These are phyloP conservation scores for Capronia americana DNA, from an alignment of 2,329 filamentous ascomycete species.

Conservation along the genomic window DNA sequence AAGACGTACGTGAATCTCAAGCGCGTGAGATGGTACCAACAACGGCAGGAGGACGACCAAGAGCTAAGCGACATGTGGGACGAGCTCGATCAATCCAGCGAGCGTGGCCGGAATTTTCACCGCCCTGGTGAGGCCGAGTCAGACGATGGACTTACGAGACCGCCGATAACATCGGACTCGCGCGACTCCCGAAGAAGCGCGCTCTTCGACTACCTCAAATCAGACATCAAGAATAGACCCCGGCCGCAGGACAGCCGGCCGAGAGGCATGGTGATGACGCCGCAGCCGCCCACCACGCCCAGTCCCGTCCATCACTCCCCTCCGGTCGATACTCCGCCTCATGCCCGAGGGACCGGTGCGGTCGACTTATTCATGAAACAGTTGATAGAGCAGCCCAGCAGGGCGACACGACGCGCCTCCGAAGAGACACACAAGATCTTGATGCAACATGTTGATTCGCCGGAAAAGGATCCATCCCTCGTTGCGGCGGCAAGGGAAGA, in stretches of 20 bases:
- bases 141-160: not conserved
- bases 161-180: not conserved
- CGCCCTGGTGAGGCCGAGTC: not conserved
- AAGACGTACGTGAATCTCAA: constrained; percentile 11
- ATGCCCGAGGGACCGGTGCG: not conserved
- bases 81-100: not conserved
- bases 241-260: not conserved
- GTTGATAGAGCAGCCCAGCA: not conserved
- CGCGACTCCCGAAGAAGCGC: not conserved
- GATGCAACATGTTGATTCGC: not conserved
- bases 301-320: constrained; percentile 1
- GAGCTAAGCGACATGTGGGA: not conserved
- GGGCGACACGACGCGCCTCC: not conserved
- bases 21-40: constrained; percentile 19
- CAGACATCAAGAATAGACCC: not conserved
- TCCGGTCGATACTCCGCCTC: constrained; percentile 1
- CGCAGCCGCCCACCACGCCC: not conserved
- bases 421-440: not conserved
- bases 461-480: not conserved
- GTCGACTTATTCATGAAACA: constrained; percentile 10
- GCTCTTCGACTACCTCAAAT: not conserved
- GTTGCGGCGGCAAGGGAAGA: not conserved
- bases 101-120: not conserved
- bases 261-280: not conserved
- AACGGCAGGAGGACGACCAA: not conserved